phyloP scores from a whole-genome alignment of 345 rosid species.

The Heritiera fomes region DNA sequence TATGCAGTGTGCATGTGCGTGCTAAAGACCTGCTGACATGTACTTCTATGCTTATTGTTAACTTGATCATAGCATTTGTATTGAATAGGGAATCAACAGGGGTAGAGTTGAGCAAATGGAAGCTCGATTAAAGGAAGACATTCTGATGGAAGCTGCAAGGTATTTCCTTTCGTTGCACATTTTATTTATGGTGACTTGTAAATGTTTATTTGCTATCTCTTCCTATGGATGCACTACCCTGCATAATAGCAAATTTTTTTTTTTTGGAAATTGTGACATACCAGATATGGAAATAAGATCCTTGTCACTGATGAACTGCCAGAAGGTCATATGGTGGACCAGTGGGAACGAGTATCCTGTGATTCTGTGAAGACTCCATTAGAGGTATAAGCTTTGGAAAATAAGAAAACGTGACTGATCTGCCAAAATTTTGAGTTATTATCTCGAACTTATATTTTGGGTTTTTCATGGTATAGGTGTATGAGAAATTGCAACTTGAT shows the following conservation, averaged over 20 bases:
- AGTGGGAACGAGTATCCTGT: constrained; percentile 88
- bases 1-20: background rate
- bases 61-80: constrained; percentile 13
- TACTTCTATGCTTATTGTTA: background rate
- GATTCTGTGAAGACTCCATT: constrained; percentile 92
- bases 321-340: constrained; percentile 98
- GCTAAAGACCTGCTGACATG: background rate
- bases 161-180: constrained; percentile 26
- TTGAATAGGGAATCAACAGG: constrained; percentile 83
- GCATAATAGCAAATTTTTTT: constrained; percentile 25
- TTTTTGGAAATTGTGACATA: constrained; percentile 32
- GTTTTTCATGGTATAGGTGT: constrained; percentile 53
- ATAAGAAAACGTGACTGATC: constrained; percentile 13
- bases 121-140: constrained; percentile 87
- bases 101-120: constrained; percentile 95
- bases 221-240: constrained; percentile 21
- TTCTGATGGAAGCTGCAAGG: constrained; percentile 91
- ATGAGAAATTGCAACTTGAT: constrained; percentile 81
- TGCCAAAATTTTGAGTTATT: constrained; percentile 25
- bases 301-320: constrained; percentile 99
- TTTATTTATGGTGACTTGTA: background rate
- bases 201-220: background rate
- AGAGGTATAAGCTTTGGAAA: constrained; percentile 51
- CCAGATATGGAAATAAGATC: constrained; percentile 95
- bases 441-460: constrained; percentile 16